Base-by-base conservation (phyloP, 495 filamentous ascomycete genomes). In the Penicillium silybi region DNA sequence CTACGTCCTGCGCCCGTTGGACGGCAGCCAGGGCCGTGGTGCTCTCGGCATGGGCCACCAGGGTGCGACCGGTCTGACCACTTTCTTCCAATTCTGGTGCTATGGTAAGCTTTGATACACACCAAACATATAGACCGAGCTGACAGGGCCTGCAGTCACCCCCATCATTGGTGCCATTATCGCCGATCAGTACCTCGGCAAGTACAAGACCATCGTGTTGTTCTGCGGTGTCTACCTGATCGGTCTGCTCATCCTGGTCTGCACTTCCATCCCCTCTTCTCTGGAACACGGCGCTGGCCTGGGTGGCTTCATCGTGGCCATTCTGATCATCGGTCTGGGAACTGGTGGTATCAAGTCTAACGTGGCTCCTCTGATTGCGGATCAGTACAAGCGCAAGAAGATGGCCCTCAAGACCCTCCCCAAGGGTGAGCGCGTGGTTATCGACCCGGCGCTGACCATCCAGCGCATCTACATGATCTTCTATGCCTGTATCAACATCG, bases 321-420 rank as follows among this genome's bases (percentile, higher is more conserved):
- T 79, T 48, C 55, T 76, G 41, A 62, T 77, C 29, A 73, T 78
- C 27, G 74, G 74, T 57, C 53, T 77, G 18, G 77, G 77, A 45
- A 79, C 77, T 22, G 89, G 89, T 74, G 80, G 85, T 71, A 85
- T 93, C 71, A 92, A 92, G 69, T 83, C 85, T 61, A 85, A 85
- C 54, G 78, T 80, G 26, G 71, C 71, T 42, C 71, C 71, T 57
- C 54, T 75, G 65, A 79, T 92, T 58, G 87, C 87, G 38, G 88
- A 92, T 56, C 88, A 92, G 68, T 85, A 80, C 49, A 81, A 81
- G 54, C 77, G 84, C 23, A 82, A 84, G 58, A 85, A 80, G 56
- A 73, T 83, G 73, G 76, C 68, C 11, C 61, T 83, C 40, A 57
- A 60, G 32, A 71, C 68, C 25, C 64, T 69, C 22, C 77, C 80